Evolutionary conservation across 345 rosid genomes (phyloP).

Genomic region (Salix brachista): DNA sequence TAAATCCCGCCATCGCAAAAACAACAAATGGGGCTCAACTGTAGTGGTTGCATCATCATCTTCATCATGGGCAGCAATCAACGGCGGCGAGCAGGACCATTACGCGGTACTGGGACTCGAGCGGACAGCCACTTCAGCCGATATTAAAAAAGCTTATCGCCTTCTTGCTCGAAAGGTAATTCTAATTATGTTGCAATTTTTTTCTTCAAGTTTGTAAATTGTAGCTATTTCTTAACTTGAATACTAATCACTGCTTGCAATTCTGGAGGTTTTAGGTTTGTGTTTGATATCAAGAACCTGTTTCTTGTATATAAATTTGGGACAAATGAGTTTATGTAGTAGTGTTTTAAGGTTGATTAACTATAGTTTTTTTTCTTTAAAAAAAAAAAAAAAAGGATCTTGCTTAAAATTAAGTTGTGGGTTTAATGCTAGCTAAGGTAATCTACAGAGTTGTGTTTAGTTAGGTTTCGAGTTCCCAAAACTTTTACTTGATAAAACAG

Average conservation of each 20-base stretch:
- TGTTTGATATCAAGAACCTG: too few species aligned
- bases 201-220: not conserved
- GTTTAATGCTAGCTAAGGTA: not conserved
- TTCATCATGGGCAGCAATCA: constrained; percentile 31
- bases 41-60: constrained; percentile 34
- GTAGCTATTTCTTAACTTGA: too few species aligned
- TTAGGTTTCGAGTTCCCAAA: too few species aligned
- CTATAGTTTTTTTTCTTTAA: too few species aligned
- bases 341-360: too few species aligned
- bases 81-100: constrained; percentile 49
- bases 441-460: too few species aligned
- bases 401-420: too few species aligned
- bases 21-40: constrained; percentile 25
- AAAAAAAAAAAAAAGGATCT: not conserved
- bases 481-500: too few species aligned
- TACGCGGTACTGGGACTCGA: constrained; percentile 71
- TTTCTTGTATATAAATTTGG: too few species aligned
- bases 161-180: constrained; percentile 79
- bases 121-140: constrained; percentile 49
- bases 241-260: too few species aligned
- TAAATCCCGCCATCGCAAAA: constrained; percentile 3
- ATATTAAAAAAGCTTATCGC: constrained; percentile 79
- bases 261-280: too few species aligned
- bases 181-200: not conserved
- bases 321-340: too few species aligned